These are phyloP conservation scores for Eragrostis nindensis DNA, from an alignment of 176 grass and related monocot genomes.

Conservation along the genomic window DNA sequence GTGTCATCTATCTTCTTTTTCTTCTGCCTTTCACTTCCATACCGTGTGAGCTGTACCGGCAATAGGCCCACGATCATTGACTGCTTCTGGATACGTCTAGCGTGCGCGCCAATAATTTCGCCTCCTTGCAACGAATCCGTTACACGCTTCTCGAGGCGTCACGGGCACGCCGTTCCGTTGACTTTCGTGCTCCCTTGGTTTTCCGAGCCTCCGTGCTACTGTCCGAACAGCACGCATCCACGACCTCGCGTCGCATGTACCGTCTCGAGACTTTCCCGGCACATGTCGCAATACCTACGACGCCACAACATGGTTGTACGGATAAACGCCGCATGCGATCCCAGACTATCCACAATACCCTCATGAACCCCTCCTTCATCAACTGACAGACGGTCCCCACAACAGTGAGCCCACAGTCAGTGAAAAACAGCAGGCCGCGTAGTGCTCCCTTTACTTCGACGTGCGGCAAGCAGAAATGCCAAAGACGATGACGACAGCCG, in stretches of 20 bases:
- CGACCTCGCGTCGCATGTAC: not conserved
- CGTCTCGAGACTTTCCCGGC: fast-evolving
- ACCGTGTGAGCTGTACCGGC: slow-evolving; percentile 9
- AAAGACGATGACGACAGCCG: not conserved
- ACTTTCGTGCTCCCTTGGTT: slow-evolving; percentile 26
- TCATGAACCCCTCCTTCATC: too few relatives aligned
- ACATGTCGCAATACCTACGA: not conserved
- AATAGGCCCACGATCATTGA: slow-evolving; percentile 34
- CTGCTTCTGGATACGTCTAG: not conserved
- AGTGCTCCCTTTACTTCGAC: slow-evolving; percentile 26
- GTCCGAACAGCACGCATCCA: slow-evolving; percentile 29
- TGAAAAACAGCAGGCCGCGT: not conserved
- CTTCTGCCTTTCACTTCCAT: not conserved
- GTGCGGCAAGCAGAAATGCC: slow-evolving; percentile 24
- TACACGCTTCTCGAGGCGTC: slow-evolving; percentile 32
- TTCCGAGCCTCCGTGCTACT: not conserved
- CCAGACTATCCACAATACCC: too few relatives aligned
- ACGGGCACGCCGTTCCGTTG: slow-evolving; percentile 36
- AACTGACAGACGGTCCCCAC: too few relatives aligned
- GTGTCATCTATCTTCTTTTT: not conserved
- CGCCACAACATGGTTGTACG: fast-evolving
- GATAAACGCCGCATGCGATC: not conserved
- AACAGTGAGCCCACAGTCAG: not conserved
- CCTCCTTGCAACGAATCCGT: not conserved
- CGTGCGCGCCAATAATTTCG: slow-evolving; percentile 21